These are phyloP conservation scores for Kandelia obovata DNA, from an alignment of 345 rosid species.

Conservation along the genomic window DNA sequence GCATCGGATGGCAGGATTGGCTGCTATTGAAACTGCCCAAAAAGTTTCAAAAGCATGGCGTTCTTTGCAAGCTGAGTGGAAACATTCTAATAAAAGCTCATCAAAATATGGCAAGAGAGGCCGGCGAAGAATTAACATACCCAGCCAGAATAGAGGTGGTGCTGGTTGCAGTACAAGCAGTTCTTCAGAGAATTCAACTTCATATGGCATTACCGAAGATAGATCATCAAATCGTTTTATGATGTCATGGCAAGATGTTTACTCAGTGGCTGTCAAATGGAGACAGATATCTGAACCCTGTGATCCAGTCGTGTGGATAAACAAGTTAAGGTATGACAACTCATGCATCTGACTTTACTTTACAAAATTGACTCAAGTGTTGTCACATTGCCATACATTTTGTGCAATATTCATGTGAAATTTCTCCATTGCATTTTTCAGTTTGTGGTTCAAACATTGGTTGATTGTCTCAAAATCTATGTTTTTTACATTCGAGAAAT, in stretches of 20 bases:
- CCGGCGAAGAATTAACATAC: conserved; percentile 62
- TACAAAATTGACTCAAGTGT: conserved; percentile 10
- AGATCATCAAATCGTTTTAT: conserved; percentile 50
- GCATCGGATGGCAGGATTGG: conserved; percentile 99
- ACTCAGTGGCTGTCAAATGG: conserved; percentile 85
- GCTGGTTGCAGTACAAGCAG: conserved; percentile 92
- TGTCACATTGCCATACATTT: not conserved
- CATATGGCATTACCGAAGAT: conserved; percentile 60
- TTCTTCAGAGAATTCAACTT: conserved; percentile 57
- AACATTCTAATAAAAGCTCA: conserved; percentile 50
- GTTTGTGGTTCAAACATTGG: not conserved
- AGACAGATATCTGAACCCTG: conserved; percentile 99
- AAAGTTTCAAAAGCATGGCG: conserved; percentile 93
- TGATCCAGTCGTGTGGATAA: conserved; percentile 96
- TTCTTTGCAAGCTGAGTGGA: conserved; percentile 68
- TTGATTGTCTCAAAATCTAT: not conserved
- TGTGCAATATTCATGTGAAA: not conserved
- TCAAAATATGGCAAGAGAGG: conserved; percentile 60
- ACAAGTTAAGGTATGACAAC: conserved; percentile 66
- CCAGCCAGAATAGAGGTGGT: conserved; percentile 95
- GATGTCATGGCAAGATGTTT: conserved; percentile 86
- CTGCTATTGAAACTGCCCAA: conserved; percentile 86
- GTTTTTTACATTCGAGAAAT: not conserved
- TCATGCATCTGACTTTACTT: not conserved
- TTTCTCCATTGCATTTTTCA: not conserved